These are phyloP conservation scores for Bryoglossum gracile DNA, from an alignment of 495 filamentous ascomycete genomes.

Conservation along the genomic window DNA sequence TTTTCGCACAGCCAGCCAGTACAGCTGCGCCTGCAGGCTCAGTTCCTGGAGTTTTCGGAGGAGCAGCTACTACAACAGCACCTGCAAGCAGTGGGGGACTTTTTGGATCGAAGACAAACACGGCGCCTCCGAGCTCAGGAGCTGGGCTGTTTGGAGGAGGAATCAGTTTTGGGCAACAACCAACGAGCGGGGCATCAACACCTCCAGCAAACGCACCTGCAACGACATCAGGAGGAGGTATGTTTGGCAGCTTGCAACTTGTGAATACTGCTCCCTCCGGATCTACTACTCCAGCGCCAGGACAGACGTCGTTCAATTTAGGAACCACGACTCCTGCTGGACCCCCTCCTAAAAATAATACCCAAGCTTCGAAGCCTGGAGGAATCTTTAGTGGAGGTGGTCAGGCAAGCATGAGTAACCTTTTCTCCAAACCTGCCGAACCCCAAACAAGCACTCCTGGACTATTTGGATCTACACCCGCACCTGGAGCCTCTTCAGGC, in stretches of 20 bases:
- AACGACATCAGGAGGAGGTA: too few relatives aligned
- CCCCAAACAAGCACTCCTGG: background rate
- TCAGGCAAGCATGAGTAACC: conserved; percentile 9
- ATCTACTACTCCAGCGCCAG: conserved; percentile 22
- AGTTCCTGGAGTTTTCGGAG: conserved; percentile 5
- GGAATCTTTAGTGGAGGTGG: conserved; percentile 10
- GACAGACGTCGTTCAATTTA: conserved; percentile 8
- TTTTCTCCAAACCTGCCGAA: conserved; percentile 2
- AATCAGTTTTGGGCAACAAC: too few relatives aligned
- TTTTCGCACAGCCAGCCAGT: conserved; percentile 5
- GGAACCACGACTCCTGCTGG: conserved; percentile 35
- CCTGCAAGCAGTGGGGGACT: conserved; percentile 5
- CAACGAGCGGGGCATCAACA: too few relatives aligned
- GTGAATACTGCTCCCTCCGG: conserved; percentile 8
- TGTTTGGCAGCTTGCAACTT: background rate
- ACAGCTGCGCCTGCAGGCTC: conserved; percentile 2
- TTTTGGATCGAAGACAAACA: conserved; percentile 20
- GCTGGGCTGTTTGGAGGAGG: too few relatives aligned
- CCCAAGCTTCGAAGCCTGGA: conserved; percentile 11
- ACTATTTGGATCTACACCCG: conserved; percentile 19
- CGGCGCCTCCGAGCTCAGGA: too few relatives aligned
- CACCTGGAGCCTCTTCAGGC: too few relatives aligned
- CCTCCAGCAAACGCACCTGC: too few relatives aligned
- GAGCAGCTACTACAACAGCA: background rate
- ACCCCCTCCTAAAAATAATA: conserved; percentile 27